A percentile compares a stretch with the other conserved stretches of the same genome.
phyloP scores from a whole-genome alignment of 2,329 filamentous ascomycete genomes.

The Catunica adiposa region DNA sequence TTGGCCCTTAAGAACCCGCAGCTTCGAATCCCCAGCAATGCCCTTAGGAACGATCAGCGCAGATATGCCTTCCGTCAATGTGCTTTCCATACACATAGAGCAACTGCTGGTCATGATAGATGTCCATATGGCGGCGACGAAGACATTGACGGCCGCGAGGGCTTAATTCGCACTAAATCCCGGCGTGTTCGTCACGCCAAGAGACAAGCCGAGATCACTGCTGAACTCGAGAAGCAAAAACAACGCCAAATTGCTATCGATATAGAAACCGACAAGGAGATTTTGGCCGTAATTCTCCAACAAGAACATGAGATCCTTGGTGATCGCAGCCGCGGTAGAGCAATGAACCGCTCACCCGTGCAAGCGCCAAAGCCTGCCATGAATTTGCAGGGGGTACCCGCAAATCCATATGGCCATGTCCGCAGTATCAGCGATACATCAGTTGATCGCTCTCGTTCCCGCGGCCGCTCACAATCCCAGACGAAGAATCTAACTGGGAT shows the following conservation, averaged over 20 bases:
- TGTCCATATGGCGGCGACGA: constrained; percentile 29
- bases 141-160: constrained; percentile 7
- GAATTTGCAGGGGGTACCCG: background rate
- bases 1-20: constrained; percentile 43
- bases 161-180: constrained; percentile 10
- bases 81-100: constrained; percentile 42
- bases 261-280: background rate
- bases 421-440: background rate
- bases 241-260: constrained; percentile 1
- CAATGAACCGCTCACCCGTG: background rate
- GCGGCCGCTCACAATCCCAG: constrained; percentile 1
- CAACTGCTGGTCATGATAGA: constrained; percentile 34
- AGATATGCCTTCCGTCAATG: constrained; percentile 45
- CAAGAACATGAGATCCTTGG: background rate
- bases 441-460: background rate
- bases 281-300: background rate
- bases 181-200: constrained; percentile 6
- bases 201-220: constrained; percentile 4
- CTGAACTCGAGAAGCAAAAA: constrained; percentile 8
- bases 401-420: background rate
- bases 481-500: constrained; percentile 5
- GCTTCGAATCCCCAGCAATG: constrained; percentile 39
- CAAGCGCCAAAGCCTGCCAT: background rate
- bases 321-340: background rate
- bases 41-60: constrained; percentile 38